Evolutionary conservation across 2,329 filamentous ascomycete genomes (phyloP), one percentile per base, ranked within the genome.

Genomic region (Fusarium sp.): DNA sequence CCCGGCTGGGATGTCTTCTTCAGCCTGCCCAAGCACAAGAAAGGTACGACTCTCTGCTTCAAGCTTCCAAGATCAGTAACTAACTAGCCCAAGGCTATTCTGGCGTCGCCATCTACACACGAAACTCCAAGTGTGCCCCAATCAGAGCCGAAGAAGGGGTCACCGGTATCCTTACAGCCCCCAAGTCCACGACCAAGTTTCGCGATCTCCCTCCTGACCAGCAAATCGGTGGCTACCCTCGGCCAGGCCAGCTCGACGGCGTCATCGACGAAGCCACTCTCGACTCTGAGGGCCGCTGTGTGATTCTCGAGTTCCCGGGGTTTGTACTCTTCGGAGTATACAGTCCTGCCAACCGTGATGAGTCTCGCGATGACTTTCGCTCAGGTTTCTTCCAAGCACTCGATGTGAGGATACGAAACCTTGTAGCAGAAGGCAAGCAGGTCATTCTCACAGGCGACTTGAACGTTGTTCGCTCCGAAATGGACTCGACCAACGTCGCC

Each of bases 1-100:
- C 91, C 94, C 0, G 96, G 96, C 14, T 99, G 96, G 96, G 96
- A 99, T 80, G 95, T 95, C 73, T 98, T 92, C 83, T 98, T 98
- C 83, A 98, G 95, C 80, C 86, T 99, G 27, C 96, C 96, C 0
- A 94, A 92, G 80, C 89, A 97, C 79, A 98, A 98, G 82, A 98
- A 98, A 86, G 96, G 94, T 92, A 84, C 31, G 72, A 56, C 29
- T 12, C 24, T 12, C 44, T 10, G 24, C 20, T 17, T 40, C 6
- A 10, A 22, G 6, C n/a, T 16, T 24, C 20, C 22, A 12, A 4
- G 10, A 12, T 24, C 24, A 42, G 9, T 24, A 17, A 35, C 71
- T 71, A 49, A 67, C 56, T 22, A 33, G 7, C 22, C 1, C 16
- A 62, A 97, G 95, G 96, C 27, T 99, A 98, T 80, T 97, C 96